Evolutionary conservation across 2,329 filamentous ascomycete genomes (phyloP).

Genomic region (Ophiostoma triangulosporum): DNA sequence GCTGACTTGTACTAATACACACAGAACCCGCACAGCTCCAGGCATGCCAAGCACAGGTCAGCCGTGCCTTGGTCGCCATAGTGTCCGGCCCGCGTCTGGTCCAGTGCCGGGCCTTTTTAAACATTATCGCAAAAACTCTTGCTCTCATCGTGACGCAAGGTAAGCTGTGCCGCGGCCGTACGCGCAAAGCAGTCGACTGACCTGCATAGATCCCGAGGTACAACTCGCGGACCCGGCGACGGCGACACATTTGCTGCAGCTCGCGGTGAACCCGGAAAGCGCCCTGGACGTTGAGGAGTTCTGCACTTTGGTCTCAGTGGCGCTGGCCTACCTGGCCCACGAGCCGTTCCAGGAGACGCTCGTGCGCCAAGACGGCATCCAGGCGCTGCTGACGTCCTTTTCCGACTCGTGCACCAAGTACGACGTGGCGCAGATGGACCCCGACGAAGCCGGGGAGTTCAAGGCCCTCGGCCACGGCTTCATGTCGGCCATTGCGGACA

Average conservation of each 20-base stretch:
- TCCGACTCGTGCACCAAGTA: slow-evolving; percentile 33
- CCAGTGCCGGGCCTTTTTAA: slow-evolving; percentile 30
- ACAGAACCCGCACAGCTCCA: slow-evolving; percentile 36
- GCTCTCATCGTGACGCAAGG: slow-evolving; percentile 38
- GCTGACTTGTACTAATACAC: slow-evolving; percentile 24
- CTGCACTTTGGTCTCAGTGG: slow-evolving; percentile 34
- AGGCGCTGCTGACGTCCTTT: slow-evolving; percentile 34
- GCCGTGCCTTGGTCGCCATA: slow-evolving; percentile 33
- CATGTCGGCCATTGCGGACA: slow-evolving; percentile 35
- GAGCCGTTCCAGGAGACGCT: slow-evolving; percentile 36
- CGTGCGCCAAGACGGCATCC: slow-evolving; percentile 26
- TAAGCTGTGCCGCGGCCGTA: too few relatives aligned
- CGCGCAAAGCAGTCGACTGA: neutral
- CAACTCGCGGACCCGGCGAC: slow-evolving; percentile 31
- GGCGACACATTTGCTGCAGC: slow-evolving; percentile 33
- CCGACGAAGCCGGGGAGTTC: slow-evolving; percentile 29
- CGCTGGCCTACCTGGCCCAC: slow-evolving; percentile 42
- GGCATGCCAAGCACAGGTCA: slow-evolving; percentile 39
- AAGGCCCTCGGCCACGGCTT: slow-evolving; percentile 31
- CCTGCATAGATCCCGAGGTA: slow-evolving; percentile 28
- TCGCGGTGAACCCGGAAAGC: slow-evolving; percentile 29
- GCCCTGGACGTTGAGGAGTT: slow-evolving; percentile 41
- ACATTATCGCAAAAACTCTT: slow-evolving; percentile 43
- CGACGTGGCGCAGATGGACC: slow-evolving; percentile 25
- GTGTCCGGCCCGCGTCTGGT: slow-evolving; percentile 32